Base-by-base conservation (phyloP, 2,329 filamentous ascomycete species). In the Sporothrix protearum region DNA sequence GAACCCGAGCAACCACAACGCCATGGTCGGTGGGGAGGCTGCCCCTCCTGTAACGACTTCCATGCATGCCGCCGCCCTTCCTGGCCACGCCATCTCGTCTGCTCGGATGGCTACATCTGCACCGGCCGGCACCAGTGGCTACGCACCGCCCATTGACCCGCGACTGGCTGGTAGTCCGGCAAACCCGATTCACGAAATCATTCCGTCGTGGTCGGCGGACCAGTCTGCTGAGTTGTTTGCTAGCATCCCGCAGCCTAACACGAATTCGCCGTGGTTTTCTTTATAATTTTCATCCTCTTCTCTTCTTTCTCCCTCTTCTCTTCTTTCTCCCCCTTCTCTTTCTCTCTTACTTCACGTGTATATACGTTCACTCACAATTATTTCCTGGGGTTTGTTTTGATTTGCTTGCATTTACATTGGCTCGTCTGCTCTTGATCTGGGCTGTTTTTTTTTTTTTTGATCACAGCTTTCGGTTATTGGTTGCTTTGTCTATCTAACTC, bases 201-300 rank as follows among this genome's bases (percentile, higher is more conserved):
- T 72, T 7, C 69, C 47, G 49, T 30, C 55, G 2, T 71, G 71
- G 71, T 19, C 64, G 10, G 12, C 59, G 14, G 55, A 64, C 28
- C 55, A 64, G 57, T 42, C 63, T 6, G 53, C 68, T 12, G 70
- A 74, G 16, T 45, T 73, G 64, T 73, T 71, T 68, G 53, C 47
- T 51, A 69, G 36, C 45, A 45, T 73, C 16, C 42, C 69, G 6
- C 72, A 71, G 39, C 30, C 68, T 36, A 59, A 53, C 2, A 39
- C 68, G 2, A 25, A 45, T 3, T 25, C 68, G 36, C 57, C 71
- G 0, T 74, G 73, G 73, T 74, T 71, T 39, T 36, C 69, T n/a
- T 45, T 73, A 16, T 74, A 61, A 63, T n/a, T 16, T n/a, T 22
- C 14, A 8, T n/a, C 19, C 8, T 10, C 16, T 10, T 12, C 9